phyloP scores from a whole-genome alignment of 768 basidiomycete genomes.

The Psilocybe tampanensis region DNA sequence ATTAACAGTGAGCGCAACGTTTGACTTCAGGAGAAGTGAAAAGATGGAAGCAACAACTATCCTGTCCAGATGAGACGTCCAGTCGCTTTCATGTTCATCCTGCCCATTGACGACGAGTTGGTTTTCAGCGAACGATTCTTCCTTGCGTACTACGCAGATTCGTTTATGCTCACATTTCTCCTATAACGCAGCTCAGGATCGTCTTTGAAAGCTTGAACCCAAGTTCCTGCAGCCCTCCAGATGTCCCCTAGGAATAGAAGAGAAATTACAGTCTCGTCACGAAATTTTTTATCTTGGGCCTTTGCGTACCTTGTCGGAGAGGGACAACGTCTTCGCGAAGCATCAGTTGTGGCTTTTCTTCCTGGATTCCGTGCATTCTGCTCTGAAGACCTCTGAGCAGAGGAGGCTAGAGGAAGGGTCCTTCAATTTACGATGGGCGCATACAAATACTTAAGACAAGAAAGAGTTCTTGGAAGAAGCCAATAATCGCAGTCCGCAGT shows the following conservation, averaged over 20 bases:
- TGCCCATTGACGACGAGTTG: too few species aligned
- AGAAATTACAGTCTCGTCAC: neutral
- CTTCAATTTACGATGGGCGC: neutral
- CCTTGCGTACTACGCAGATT: neutral
- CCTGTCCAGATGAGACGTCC: slow-evolving; percentile 6
- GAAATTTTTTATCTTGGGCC: neutral
- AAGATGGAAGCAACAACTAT: slow-evolving; percentile 15
- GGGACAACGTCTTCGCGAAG: slow-evolving; percentile 8
- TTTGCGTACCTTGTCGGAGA: slow-evolving; percentile 11
- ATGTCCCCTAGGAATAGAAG: slow-evolving; percentile 17
- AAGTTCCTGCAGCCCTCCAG: slow-evolving; percentile 25
- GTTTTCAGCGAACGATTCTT: neutral
- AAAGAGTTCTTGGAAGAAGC: neutral
- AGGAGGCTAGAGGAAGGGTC: neutral
- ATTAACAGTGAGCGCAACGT: slow-evolving; percentile 23
- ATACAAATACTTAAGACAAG: too few species aligned
- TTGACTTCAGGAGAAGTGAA: slow-evolving; percentile 14
- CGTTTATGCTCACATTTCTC: slow-evolving; percentile 13
- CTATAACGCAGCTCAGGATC: slow-evolving; percentile 24
- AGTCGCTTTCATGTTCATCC: neutral
- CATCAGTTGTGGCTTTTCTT: slow-evolving; percentile 1
- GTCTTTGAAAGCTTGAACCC: slow-evolving; percentile 19
- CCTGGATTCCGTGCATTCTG: slow-evolving; percentile 4
- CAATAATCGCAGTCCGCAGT: neutral
- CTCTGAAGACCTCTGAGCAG: too few species aligned